Conservation (phyloP, 2,329 filamentous ascomycete genomes). For the Monilinia polystroma region DNA sequence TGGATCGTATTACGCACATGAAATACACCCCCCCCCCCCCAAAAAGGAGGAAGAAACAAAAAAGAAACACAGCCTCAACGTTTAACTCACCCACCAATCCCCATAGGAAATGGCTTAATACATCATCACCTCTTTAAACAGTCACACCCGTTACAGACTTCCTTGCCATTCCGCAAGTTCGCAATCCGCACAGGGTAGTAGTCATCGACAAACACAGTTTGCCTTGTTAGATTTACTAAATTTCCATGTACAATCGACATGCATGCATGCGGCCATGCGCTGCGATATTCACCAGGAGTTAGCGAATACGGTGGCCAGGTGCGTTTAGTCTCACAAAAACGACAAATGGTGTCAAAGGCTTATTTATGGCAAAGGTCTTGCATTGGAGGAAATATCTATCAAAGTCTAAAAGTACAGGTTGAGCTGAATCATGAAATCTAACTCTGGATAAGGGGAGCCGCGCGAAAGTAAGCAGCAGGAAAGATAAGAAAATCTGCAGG, state of each 20-base stretch:
- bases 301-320: background rate
- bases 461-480: constrained; percentile 13
- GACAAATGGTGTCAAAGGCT: background rate
- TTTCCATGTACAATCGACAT: background rate
- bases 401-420: constrained; percentile 16
- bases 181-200: background rate
- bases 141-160: background rate
- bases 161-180: background rate
- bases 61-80: constrained; percentile 8
- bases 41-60: background rate
- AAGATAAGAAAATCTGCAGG: constrained; percentile 1
- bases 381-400: constrained; percentile 11
- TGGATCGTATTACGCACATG: too few relatives aligned
- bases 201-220: background rate
- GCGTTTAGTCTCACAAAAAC: background rate
- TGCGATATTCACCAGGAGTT: constrained; percentile 3
- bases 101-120: background rate
- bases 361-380: background rate
- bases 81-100: constrained; percentile 2
- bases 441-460: background rate
- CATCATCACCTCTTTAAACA: too few relatives aligned
- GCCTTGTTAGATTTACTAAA: background rate
- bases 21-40: too few relatives aligned
- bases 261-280: background rate
- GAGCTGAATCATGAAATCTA: constrained; percentile 8